These are phyloP conservation scores for Aspergillus egyptiacus DNA, from an alignment of 495 filamentous ascomycete genomes.

Conservation along the genomic window DNA sequence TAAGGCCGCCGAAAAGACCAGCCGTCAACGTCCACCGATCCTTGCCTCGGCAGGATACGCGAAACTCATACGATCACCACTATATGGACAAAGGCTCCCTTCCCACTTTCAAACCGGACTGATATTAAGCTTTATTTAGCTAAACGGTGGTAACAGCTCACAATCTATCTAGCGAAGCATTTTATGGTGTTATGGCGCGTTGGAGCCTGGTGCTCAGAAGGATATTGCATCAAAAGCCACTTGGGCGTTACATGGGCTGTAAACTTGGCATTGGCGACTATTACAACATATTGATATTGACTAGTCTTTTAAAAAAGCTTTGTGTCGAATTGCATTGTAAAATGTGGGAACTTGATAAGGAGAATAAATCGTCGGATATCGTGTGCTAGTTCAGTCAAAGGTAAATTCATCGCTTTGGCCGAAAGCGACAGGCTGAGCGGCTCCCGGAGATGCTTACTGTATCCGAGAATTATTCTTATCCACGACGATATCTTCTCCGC, in stretches of 20 bases:
- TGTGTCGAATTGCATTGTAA: too few relatives aligned
- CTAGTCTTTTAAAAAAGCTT: too few relatives aligned
- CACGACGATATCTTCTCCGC: neutral
- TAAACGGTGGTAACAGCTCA: slow-evolving; percentile 13
- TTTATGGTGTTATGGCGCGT: slow-evolving; percentile 19
- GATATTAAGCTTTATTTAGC: slow-evolving; percentile 7
- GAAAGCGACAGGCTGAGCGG: too few relatives aligned
- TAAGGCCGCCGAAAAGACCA: slow-evolving; percentile 50
- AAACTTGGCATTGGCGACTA: neutral
- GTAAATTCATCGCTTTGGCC: too few relatives aligned
- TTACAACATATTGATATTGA: too few relatives aligned
- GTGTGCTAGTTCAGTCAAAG: too few relatives aligned
- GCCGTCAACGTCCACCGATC: slow-evolving; percentile 20
- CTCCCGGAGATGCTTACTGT: too few relatives aligned
- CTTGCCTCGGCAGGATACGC: slow-evolving; percentile 21
- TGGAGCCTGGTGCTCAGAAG: slow-evolving; percentile 5
- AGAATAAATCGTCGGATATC: too few relatives aligned
- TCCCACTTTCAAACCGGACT: slow-evolving; percentile 17
- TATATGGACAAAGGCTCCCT: slow-evolving; percentile 20
- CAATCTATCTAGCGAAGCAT: slow-evolving; percentile 12
- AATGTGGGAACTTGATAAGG: too few relatives aligned
- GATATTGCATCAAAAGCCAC: neutral
- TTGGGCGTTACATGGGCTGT: neutral
- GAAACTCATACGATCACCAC: slow-evolving; percentile 20
- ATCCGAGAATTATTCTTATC: too few relatives aligned